Evolutionary conservation across 164 flowering plant genomes (phyloP).

Genomic region (Dillenia suffruticosa): DNA sequence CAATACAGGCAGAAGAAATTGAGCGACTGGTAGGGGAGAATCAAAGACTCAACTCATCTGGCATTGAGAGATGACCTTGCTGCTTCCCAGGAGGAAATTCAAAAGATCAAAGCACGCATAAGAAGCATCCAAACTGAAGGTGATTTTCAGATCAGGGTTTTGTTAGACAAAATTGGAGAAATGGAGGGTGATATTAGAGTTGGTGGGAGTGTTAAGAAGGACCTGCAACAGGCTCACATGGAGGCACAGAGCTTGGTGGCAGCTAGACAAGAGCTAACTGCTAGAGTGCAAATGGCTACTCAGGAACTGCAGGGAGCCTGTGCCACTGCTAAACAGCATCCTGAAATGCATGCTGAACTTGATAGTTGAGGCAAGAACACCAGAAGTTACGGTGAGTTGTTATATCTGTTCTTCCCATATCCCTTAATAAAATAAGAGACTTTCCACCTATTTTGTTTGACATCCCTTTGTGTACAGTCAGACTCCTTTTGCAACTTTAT

Average conservation of each 20-base stretch:
- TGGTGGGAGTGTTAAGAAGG: conserved; percentile 58
- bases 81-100: conserved; percentile 52
- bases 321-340: conserved; percentile 40
- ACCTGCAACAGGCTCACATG: conserved; percentile 56
- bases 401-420: not conserved
- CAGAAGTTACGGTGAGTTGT: conserved; percentile 66
- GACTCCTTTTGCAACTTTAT: too few relatives aligned
- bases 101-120: conserved; percentile 53
- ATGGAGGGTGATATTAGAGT: conserved; percentile 60
- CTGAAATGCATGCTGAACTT: conserved; percentile 60
- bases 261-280: conserved; percentile 47
- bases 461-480: too few relatives aligned
- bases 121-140: conserved; percentile 69
- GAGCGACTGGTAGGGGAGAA: conserved; percentile 65
- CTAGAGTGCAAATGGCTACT: conserved; percentile 39
- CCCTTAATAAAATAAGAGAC: not conserved
- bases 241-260: conserved; percentile 63
- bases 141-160: conserved; percentile 68
- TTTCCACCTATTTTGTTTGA: too few relatives aligned
- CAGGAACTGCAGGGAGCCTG: conserved; percentile 53
- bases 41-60: conserved; percentile 49
- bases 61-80: conserved; percentile 58
- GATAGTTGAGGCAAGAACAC: conserved; percentile 64
- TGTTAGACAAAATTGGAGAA: conserved; percentile 67
- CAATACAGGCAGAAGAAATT: conserved; percentile 59